Base-by-base conservation (phyloP, 192 early-diverging fungal genomes). In the Gryganskiella cystojenkinii region DNA sequence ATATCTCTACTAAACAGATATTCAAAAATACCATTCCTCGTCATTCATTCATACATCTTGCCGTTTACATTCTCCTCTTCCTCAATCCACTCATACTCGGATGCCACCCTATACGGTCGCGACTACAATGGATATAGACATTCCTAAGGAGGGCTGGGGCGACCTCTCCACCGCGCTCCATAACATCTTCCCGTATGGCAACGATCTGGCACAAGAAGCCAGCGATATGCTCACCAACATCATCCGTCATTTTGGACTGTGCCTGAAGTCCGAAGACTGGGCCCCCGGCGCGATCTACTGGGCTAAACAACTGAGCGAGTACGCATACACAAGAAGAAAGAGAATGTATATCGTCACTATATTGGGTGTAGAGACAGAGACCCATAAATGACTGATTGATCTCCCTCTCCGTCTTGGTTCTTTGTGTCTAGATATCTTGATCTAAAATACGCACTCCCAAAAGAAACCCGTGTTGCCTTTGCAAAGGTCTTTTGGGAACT, bases 401-500 rank as follows among this genome's bases (percentile, higher is more conserved):
- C 14, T 52, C 27, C 24, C 5, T 24, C 37, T 46, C 19, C 45
- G n/a, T 22, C 34, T 59, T 25, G 33, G 3, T 31, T 51, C 3
- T 37, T 10, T 42, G 13, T 62, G n/a, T n/a, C 19, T 66, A 91
- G 90, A 53, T 91, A 90, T 62, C 71, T 93, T 34, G 88, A 88
- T 42, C 68, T 92, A 25, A 90, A 92, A 43, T 86, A 91, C 59
- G 62, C 79, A 20, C 49, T 92, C n/a, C 71, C 91, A 24, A 35
- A 75, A 20, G 73, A 87, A 28, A 85, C 84, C 28, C 85, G 92
- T 20, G 84, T 81, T 17, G 61, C 81, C 25, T 67, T 92, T 43
- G 89, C 86, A 30, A 69, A 80, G 45, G 46, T 92, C 13, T 74
- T 95, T 50, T 92, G 89, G 79, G 89, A 91, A 55, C 82, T 95